Evolutionary conservation across 2,329 filamentous ascomycete genomes (phyloP), one percentile per base, ranked within the genome.

Genomic region (Penicillium sp.): DNA sequence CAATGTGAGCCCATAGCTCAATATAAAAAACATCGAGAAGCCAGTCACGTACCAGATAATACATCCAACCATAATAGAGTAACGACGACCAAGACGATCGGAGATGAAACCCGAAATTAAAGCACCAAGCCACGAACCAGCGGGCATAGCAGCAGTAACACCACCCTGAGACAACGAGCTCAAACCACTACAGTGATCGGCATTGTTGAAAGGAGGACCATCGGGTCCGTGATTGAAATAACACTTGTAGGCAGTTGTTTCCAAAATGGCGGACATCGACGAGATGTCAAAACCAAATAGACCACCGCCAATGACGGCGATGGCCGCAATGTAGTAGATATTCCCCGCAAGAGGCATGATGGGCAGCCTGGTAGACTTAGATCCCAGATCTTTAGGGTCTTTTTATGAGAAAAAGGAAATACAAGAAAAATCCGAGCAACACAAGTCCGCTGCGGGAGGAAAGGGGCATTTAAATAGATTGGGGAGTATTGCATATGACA

Each of bases 281-380:
- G 77, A 79, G 56, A 83, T 82, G 66, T 84, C 82, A 61, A 84
- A 83, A 50, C 81, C 81, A 56, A 83, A 83, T n/a, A 82, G 72
- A 71, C 78, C 78, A 37, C 81, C 81, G 48, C 81, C 81, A 42
- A 60, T 54, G 18, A 57, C 53, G 29, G 58, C 53, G 48, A 60
- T 43, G 44, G 52, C 40, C 42, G 58, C 50, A 41, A 60, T 57
- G 41, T 56, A 50, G 43, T 60, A 60, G 48, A 57, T 60, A 40
- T 60, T 60, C n/a, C 54, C 55, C 12, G 51, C 54, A 9, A 56
- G 45, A 50, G 46, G 46, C 46, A 55, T 40, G 42, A 50, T 59
- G 42, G 27, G 33, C 43, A 48, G 9, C 4, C 29, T 37, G n/a
- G 9, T 25, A 27, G 26, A 22, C 29, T 12, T 23, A 31, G 46